phyloP scores from a whole-genome alignment of 768 basidiomycete genomes.

The Saitozyma sp. region DNA sequence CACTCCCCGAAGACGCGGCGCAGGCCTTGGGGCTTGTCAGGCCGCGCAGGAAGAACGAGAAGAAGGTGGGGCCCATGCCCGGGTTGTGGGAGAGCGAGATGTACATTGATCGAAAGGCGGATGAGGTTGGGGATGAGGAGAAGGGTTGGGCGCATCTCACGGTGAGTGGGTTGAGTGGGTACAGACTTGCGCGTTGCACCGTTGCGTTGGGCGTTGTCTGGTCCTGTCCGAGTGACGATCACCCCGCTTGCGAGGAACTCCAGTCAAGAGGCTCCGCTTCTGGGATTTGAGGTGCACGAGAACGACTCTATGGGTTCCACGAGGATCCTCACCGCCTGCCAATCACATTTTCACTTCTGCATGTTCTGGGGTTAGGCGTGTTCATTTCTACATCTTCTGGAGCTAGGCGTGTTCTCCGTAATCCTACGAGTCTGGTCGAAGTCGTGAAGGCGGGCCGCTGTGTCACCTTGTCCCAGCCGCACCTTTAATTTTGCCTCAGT shows the following conservation, averaged over 20 bases:
- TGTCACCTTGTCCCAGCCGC: not conserved
- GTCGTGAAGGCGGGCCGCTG: not conserved
- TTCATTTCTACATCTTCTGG: no score
- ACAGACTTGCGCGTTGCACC: no score
- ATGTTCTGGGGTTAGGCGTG: no score
- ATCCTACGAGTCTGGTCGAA: no score
- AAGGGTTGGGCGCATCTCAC: conserved; percentile 28
- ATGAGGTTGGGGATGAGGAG: conserved; percentile 9
- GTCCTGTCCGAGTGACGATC: no score
- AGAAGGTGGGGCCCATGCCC: conserved; percentile 34
- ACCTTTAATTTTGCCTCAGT: not conserved
- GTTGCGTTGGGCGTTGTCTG: not conserved
- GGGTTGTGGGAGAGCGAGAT: conserved; percentile 39
- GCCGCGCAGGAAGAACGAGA: conserved; percentile 20
- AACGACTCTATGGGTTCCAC: no score
- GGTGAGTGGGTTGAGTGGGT: conserved; percentile 3
- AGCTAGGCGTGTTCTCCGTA: no score
- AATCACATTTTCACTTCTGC: no score
- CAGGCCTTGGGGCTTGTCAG: conserved; percentile 21
- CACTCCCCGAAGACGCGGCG: conserved; percentile 29
- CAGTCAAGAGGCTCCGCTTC: not conserved
- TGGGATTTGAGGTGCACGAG: not conserved
- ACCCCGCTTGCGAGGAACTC: not conserved
- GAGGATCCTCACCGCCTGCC: no score
- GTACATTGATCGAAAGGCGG: conserved; percentile 19